These are phyloP conservation scores for Cupressus sempervirens DNA, from an alignment of 75 land plant species.

Conservation along the genomic window DNA sequence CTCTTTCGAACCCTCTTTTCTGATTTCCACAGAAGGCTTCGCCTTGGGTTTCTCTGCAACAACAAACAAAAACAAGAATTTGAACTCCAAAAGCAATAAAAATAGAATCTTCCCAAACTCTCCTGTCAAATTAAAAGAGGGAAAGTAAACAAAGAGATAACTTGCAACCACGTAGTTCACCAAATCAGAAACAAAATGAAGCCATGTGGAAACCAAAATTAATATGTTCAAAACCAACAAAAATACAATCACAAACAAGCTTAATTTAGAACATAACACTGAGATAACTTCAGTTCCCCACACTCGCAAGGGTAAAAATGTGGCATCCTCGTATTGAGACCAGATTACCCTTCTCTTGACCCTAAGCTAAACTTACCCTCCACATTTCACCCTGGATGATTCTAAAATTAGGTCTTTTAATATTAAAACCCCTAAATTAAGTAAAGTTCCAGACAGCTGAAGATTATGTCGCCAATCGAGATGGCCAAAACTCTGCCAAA, in stretches of 20 bases:
- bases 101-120: not conserved
- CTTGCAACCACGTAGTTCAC: not conserved
- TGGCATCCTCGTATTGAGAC: not conserved
- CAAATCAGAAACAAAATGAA: not conserved
- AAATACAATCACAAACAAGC: not conserved
- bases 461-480: not conserved
- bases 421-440: not conserved
- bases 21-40: constrained; percentile 8
- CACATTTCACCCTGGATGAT: not conserved
- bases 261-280: not conserved
- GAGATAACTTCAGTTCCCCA: not conserved
- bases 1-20: constrained; percentile 17
- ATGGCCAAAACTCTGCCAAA: not conserved
- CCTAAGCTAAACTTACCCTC: not conserved
- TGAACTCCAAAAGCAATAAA: not conserved
- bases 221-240: not conserved
- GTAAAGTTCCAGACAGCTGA: not conserved
- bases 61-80: not conserved
- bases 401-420: not conserved
- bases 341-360: not conserved
- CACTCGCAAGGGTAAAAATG: not conserved
- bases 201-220: not conserved
- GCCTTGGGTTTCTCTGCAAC: constrained; percentile 24
- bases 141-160: not conserved
- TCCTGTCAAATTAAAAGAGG: not conserved